Evolutionary conservation across 352 stramenopile species (phyloP), one percentile per base, ranked within the genome.

Genomic region (Phytophthora sojae): DNA sequence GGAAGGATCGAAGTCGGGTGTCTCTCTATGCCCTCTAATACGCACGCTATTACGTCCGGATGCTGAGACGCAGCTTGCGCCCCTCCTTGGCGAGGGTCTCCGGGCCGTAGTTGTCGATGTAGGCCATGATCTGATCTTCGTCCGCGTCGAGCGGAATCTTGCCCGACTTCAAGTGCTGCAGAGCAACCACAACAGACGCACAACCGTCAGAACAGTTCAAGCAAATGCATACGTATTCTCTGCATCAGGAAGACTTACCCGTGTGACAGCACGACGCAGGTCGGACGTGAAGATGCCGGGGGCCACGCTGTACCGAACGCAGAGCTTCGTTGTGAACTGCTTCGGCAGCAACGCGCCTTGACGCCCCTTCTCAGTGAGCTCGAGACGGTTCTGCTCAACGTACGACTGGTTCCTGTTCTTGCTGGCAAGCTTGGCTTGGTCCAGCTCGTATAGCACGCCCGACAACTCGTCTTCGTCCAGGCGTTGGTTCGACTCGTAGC

Each of bases 251-350:
- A 73, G 19, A 75, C 77, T n/a, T 69, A 95, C 88, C 69, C 77
- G 66, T 23, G 83, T 73, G n/a, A 95, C 72, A 7, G 73, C 86
- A 57, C 85, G 80, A 44, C 82, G 80, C 32, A 94, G 37, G 62
- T 96, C 85, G 0, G 80, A 83, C 9, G 86, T 92, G 65, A 91
- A 94, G 56, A 92, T 92, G 12, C 89, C 89, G 1, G 89, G 86
- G 0, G 87, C 82, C 17, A 95, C 80, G 7, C 66, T 71, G 63
- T 88, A 94, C 17, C 80, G 84, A 37, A 94, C 83, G 52, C 87
- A 93, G 23, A 96, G 74, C 64, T 90, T 92, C 11, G 89, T 96
- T 0, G 86, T 86, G 55, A 96, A 95, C 63, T 93, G 86, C 7
- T 80, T 84, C 6, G 89, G 88, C 12, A 96, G 60, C 30, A 92